Evolutionary conservation across 2,329 filamentous ascomycete species (phyloP), one percentile per base, ranked within the genome.

Genomic region (Bretziella fagacearum): DNA sequence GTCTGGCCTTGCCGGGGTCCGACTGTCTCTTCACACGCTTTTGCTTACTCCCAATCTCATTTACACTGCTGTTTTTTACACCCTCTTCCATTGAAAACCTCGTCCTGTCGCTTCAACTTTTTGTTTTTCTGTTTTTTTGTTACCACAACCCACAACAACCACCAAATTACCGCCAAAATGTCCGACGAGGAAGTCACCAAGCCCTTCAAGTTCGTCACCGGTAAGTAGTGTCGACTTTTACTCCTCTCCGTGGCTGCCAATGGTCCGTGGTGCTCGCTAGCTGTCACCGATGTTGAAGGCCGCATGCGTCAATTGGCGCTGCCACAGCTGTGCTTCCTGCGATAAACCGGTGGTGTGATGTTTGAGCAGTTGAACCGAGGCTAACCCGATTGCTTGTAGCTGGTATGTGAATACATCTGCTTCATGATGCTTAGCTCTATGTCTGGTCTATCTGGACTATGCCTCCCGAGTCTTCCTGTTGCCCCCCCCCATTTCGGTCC

Each of bases 141-240:
- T 23, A 18, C 22, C 33, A 17, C 8, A 44, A 40, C 22, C 29
- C 47, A 40, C 26, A 25, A 44, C n/a, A 42, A 15, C 42, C 32
- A 15, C 32, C 39, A 20, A 27, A 46, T 51, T 45, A 63, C 63
- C 61, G 67, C 67, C 75, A 87, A 69, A 59, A 98, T 98, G 89
- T 81, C 86, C 65, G 84, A 93, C 70, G 81, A 84, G 60, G 83
- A 93, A 66, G 73, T 74, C 57, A 95, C 87, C 70, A 98, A 95
- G 80, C 93, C 93, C 68, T 98, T 98, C 82, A 98, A 98, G 83
- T 96, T 96, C 72, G 91, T 96, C 63, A 96, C 89, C 71, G 89
- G 87, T 94, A 77, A 67, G 84, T 65, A 51, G 60, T 60, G 60
- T 60, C 60, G 59, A 57, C 52, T 44, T 37, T 43, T 48, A 37